These are phyloP conservation scores for Auricularia cornea DNA, from an alignment of 768 basidiomycete species.

Conservation along the genomic window DNA sequence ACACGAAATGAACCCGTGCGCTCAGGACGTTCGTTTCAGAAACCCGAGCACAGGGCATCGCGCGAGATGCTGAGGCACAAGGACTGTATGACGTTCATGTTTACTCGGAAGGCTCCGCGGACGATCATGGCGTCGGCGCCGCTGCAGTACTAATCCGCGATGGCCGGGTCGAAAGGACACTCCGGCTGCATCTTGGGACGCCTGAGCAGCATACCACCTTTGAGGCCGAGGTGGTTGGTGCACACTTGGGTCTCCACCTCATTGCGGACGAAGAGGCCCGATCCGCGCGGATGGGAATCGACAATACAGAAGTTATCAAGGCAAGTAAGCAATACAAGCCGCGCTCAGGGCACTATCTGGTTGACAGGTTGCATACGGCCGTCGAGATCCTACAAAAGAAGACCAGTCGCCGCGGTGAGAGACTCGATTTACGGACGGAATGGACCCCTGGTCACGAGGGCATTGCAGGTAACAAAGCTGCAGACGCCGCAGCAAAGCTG, in stretches of 20 bases:
- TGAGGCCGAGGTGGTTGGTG: constrained; percentile 23
- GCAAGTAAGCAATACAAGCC: background rate
- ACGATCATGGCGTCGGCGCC: constrained; percentile 21
- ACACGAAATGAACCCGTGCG: constrained; percentile 7
- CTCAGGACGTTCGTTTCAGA: background rate
- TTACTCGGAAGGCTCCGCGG: constrained; percentile 24
- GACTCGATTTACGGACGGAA: background rate
- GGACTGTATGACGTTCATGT: background rate
- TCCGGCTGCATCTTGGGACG: constrained; percentile 16
- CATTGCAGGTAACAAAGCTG: background rate
- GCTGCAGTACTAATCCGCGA: constrained; percentile 18
- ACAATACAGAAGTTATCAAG: constrained; percentile 10
- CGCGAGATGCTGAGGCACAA: constrained; percentile 5
- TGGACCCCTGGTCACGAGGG: background rate
- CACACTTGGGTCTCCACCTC: constrained; percentile 20
- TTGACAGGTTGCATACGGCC: background rate
- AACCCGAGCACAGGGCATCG: background rate
- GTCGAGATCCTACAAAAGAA: background rate
- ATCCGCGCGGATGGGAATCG: constrained; percentile 5
- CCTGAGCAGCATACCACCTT: constrained; percentile 19
- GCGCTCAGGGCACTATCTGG: background rate
- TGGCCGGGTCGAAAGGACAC: background rate
- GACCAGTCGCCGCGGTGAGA: background rate
- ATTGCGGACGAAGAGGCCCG: constrained; percentile 6
- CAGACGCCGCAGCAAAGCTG: background rate